These are phyloP conservation scores for Colletotrichum sp. DNA, from an alignment of 2,329 filamentous ascomycete species.

Conservation along the genomic window DNA sequence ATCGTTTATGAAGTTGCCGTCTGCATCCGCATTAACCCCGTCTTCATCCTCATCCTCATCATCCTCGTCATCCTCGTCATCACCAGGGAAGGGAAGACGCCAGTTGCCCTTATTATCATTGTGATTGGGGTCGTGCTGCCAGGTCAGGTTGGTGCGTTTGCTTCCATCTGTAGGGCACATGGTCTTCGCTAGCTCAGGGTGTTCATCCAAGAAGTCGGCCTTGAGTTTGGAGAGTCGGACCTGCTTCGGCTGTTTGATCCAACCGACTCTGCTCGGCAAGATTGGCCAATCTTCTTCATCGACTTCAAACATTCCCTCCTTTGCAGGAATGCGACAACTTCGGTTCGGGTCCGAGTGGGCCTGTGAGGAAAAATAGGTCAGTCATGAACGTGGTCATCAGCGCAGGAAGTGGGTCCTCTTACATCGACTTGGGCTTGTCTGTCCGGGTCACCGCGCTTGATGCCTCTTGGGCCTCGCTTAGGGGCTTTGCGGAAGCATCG, in stretches of 20 bases:
- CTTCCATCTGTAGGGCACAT: constrained; percentile 29
- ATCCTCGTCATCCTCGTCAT: neutral
- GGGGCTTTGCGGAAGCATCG: constrained; percentile 20
- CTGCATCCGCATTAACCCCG: constrained; percentile 26
- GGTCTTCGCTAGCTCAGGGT: constrained; percentile 31
- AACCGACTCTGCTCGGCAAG: constrained; percentile 38
- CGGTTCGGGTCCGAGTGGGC: constrained; percentile 16
- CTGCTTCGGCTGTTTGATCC: constrained; percentile 25
- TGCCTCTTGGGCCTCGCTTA: neutral
- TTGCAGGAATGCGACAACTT: constrained; percentile 13
- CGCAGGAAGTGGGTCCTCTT: neutral
- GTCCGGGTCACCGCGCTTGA: neutral
- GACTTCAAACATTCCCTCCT: neutral
- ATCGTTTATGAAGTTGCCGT: constrained; percentile 25
- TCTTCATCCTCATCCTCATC: neutral
- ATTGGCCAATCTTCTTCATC: neutral
- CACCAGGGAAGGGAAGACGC: neutral
- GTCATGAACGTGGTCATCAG: neutral
- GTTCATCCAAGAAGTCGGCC: constrained; percentile 23
- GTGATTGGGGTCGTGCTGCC: constrained; percentile 36
- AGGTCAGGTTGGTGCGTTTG: constrained; percentile 23
- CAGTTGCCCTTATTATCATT: constrained; percentile 25
- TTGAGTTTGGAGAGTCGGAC: constrained; percentile 26
- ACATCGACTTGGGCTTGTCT: constrained; percentile 14
- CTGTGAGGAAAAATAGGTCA: neutral